Percentiles rank a stretch among this genome's conserved stretches.
phyloP scores from a whole-genome alignment of 805 yeast species.

The Wickerhamiella qilinensis region DNA sequence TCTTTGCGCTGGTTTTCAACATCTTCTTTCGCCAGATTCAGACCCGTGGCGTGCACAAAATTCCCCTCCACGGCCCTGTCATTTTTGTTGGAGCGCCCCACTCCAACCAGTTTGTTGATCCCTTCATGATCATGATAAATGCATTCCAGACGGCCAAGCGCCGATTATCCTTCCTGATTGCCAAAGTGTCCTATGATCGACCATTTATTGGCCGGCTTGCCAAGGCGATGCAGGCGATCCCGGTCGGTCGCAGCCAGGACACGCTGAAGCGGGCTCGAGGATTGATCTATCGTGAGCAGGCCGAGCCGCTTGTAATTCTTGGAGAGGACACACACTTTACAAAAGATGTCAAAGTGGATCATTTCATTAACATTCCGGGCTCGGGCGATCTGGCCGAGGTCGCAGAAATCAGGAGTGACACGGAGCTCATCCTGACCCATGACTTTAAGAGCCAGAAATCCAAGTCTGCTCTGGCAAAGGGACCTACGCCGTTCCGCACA shows the following conservation, averaged over 20 bases:
- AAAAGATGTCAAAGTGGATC: constrained; percentile 30
- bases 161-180: constrained; percentile 66
- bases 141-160: constrained; percentile 52
- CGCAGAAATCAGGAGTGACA: constrained; percentile 50
- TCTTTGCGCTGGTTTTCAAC: constrained; percentile 30
- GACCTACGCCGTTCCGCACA: constrained; percentile 40
- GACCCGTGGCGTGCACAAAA: constrained; percentile 69
- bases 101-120: constrained; percentile 87
- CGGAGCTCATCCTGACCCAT: constrained; percentile 48
- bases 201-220: constrained; percentile 62
- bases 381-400: constrained; percentile 66
- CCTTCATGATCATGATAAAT: constrained; percentile 69
- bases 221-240: constrained; percentile 63
- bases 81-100: constrained; percentile 95
- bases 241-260: constrained; percentile 89
- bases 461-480: constrained; percentile 26
- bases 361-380: constrained; percentile 37
- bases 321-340: constrained; percentile 61
- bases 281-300: constrained; percentile 37
- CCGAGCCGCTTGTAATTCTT: constrained; percentile 35
- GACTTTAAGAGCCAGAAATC: constrained; percentile 35
- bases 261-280: constrained; percentile 56
- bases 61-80: constrained; percentile 62
- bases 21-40: constrained; percentile 80
- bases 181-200: constrained; percentile 57